Base-by-base conservation (phyloP, 805 yeast species). In the Sugiyamaella qingdaonensis region DNA sequence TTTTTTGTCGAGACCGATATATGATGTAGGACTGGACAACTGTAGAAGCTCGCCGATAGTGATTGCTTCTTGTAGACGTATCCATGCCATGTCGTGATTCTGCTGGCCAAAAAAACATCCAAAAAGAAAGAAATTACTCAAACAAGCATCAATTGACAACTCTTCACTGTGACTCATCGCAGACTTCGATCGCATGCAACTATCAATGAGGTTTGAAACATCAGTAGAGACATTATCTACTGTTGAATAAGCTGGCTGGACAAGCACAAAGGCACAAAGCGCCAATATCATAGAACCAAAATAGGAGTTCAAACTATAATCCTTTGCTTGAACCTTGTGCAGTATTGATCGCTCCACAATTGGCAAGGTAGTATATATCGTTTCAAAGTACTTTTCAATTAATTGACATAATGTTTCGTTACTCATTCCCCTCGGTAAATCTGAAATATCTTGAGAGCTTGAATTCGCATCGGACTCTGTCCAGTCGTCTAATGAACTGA, bases 41-140 rank as follows among this genome's bases (percentile, higher is more conserved):
- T 27, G n/a, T 13, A 42, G 31, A 8, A 42, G 9, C 8, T 42
- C 46, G 8, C 46, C 46, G 18, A 42, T 42, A 8, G 46, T 42
- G 14, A 42, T 27, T 9, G 46, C 46, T 42, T 42, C 46, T 42
- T 42, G 46, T 7, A 42, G 31, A 13, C 46, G 10, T 13, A 42
- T 21, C 46, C 46, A 42, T 19, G 46, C 46, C 10, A 27, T 10
- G 31, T 19, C 14, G 14, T 42, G 46, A 10, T 42, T 13, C 9
- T 16, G 29, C 27, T n/a, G 31, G 11, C 46, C 31, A 16, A 42
- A 42, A n/a, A 42, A 42, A 42, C 46, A 42, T 8, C 46, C 46
- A 16, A 42, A 42, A 21, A 42, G 46, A 27, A 10, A 42, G 18
- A 42, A 42, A 27, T 42, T 42, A 9, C 33, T 27, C 10, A 42